Percentiles rank a stretch among this genome's conserved stretches.
These are phyloP conservation scores for Tausonia pullulans DNA, from an alignment of 1,284 basidiomycete genomes.

Conservation along the genomic window DNA sequence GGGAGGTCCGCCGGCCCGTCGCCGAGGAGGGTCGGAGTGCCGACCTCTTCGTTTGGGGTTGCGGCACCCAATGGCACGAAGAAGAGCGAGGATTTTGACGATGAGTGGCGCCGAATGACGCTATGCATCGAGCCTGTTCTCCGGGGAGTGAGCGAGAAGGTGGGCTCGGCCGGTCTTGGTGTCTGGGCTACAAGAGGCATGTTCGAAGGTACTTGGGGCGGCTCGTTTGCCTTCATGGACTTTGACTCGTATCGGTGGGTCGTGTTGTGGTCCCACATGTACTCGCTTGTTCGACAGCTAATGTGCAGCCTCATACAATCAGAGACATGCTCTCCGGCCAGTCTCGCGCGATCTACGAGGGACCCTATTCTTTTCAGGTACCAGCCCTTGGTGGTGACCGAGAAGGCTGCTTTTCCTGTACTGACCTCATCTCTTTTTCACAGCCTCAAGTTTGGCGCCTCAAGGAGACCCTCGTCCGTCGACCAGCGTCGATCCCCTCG, in stretches of 20 bases:
- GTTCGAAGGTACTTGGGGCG: conserved; percentile 43
- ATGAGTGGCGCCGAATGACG: conserved; percentile 29
- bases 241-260: conserved; percentile 37
- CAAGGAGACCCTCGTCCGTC: conserved; percentile 36
- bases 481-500: neutral
- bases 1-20: neutral
- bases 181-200: conserved; percentile 34
- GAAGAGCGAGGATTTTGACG: conserved; percentile 24
- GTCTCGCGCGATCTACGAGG: conserved; percentile 36
- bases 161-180: conserved; percentile 27
- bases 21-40: neutral
- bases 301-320: conserved; percentile 2
- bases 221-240: conserved; percentile 44
- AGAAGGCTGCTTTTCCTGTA: neutral
- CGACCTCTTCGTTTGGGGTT: neutral
- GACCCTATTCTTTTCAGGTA: conserved; percentile 36
- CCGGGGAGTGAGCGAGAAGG: neutral
- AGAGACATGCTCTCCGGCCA: conserved; percentile 35
- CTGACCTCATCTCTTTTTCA: conserved; percentile 18
- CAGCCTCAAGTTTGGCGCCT: conserved; percentile 47
- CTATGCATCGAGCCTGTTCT: conserved; percentile 34
- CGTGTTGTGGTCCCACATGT: neutral
- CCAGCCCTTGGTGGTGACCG: neutral
- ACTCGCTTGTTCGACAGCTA: no score
- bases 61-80: conserved; percentile 20